Evolutionary conservation across 768 basidiomycete genomes (phyloP).

Genomic region (Punctularia strigosozonata): DNA sequence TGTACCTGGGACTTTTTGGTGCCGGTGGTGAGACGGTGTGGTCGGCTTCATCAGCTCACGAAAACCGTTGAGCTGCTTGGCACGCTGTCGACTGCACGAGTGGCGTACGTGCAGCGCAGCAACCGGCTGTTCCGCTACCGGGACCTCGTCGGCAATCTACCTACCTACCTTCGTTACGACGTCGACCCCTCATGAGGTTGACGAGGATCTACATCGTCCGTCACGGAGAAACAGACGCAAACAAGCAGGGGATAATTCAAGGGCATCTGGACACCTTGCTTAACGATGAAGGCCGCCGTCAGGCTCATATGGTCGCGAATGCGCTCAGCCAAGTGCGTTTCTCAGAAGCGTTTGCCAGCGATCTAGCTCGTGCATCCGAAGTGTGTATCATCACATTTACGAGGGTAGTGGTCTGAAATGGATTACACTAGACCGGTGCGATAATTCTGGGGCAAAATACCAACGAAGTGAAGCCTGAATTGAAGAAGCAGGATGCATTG

Average conservation of each 20-base stretch:
- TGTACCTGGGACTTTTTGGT: neutral
- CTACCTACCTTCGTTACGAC: no score
- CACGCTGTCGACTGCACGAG: neutral
- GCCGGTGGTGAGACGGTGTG: neutral
- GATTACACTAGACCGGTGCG: conserved; percentile 47
- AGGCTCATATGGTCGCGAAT: conserved; percentile 44
- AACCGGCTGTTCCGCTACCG: no score
- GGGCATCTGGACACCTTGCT: conserved; percentile 63
- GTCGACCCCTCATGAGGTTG: conserved; percentile 15
- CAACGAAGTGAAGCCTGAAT: conserved; percentile 22
- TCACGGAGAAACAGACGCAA: conserved; percentile 72
- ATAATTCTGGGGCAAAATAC: conserved; percentile 46
- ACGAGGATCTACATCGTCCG: conserved; percentile 55
- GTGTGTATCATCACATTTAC: conserved; percentile 25
- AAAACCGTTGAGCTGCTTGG: neutral
- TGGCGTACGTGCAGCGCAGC: neutral
- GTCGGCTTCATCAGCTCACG: neutral
- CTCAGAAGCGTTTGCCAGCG: conserved; percentile 54
- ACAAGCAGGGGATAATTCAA: conserved; percentile 52
- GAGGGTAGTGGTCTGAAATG: neutral
- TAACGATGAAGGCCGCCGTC: conserved; percentile 48
- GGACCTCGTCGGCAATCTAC: no score
- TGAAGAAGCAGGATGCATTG: conserved; percentile 34
- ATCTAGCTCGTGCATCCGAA: conserved; percentile 54
- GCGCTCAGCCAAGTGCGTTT: conserved; percentile 45